Conservation (phyloP, 1,284 basidiomycete genomes). For the Cutaneotrichosporon mucoides region DNA sequence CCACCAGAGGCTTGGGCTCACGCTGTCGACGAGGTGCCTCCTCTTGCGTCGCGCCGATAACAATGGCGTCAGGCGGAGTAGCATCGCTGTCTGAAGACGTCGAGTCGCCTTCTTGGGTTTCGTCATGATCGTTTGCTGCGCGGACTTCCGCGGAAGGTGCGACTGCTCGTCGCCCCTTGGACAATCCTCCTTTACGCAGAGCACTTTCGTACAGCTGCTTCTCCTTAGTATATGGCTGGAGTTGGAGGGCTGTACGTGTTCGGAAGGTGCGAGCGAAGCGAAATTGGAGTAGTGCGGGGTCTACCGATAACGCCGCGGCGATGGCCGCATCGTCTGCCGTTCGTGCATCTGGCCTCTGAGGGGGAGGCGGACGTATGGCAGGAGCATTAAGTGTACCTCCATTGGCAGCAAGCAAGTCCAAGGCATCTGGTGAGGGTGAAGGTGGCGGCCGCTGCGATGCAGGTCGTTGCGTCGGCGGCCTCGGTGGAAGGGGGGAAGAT, state of each 20-base stretch:
- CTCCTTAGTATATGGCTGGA: conserved; percentile 48
- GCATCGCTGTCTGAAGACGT: conserved; percentile 5
- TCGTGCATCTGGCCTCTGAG: not conserved
- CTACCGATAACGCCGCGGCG: not conserved
- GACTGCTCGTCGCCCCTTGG: conserved; percentile 22
- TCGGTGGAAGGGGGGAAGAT: not conserved
- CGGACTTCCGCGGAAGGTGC: conserved; percentile 11
- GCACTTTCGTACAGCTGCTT: conserved; percentile 40
- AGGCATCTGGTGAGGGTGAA: no score
- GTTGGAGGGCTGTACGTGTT: conserved; percentile 45
- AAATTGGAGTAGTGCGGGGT: conserved; percentile 39
- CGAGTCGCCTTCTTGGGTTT: not conserved
- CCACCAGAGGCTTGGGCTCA: conserved; percentile 19
- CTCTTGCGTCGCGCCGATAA: conserved; percentile 35
- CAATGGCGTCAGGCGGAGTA: conserved; percentile 29
- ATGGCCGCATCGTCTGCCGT: not conserved
- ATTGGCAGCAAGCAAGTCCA: no score
- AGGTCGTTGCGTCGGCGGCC: no score
- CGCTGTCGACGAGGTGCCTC: not conserved
- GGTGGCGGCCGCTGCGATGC: no score
- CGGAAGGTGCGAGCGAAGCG: conserved; percentile 45
- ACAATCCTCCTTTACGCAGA: conserved; percentile 38
- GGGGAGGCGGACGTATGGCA: no score
- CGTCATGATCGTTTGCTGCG: conserved; percentile 13
- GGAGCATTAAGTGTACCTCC: no score